These are phyloP conservation scores for Quercus dentata DNA, from an alignment of 306 rosid species.

Conservation along the genomic window DNA sequence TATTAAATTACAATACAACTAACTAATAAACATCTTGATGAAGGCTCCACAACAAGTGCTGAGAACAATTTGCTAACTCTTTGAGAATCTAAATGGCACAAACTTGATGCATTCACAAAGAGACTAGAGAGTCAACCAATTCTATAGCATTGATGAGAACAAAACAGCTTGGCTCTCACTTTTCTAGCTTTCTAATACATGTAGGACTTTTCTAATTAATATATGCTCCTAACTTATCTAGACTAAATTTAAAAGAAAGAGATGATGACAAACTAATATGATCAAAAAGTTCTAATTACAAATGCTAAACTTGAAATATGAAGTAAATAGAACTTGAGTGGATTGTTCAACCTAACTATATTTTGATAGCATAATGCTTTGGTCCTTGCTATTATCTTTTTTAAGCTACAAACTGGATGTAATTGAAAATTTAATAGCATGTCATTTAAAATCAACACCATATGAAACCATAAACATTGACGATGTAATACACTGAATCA, in stretches of 20 bases:
- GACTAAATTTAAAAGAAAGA: background rate
- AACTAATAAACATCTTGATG: background rate
- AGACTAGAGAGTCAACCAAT: background rate
- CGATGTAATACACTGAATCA: no score
- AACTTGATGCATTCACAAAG: background rate
- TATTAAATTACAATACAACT: background rate
- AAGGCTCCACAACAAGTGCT: background rate
- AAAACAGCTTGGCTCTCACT: background rate
- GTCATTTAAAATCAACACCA: background rate
- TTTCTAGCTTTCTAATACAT: background rate
- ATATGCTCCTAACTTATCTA: background rate
- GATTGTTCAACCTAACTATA: no score
- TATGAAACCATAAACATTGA: background rate
- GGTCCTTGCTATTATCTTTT: no score
- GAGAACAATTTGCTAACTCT: background rate
- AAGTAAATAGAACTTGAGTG: no score
- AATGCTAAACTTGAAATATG: background rate
- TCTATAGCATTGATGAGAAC: background rate
- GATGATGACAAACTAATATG: background rate
- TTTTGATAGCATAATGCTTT: no score
- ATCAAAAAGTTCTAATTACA: background rate
- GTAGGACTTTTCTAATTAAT: background rate
- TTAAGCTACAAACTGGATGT: background rate
- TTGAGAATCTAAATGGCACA: background rate
- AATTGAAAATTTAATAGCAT: background rate